Evolutionary conservation across 2,329 filamentous ascomycete genomes (phyloP), one percentile per base, ranked within the genome.

Genomic region (Monosporascus sp.): DNA sequence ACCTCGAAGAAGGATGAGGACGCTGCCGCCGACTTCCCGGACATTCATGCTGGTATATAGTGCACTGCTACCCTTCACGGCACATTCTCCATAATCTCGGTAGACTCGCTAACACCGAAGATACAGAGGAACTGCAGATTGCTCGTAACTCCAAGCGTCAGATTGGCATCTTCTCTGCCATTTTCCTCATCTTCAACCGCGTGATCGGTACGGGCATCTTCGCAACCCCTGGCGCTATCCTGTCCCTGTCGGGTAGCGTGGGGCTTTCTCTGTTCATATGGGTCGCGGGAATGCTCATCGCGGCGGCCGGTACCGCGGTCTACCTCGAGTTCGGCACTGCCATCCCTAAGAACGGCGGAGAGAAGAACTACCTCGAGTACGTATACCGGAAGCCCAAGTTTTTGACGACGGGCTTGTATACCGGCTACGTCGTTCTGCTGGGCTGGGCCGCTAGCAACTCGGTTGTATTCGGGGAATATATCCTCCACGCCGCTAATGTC

Each of bases 321-420:
- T 85, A 80, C 63, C 75, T 86, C 48, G 83, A 85, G 60, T 85
- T 84, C 58, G 83, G 82, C 24, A 73, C 82, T 4, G 81, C 80
- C 4, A 83, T 85, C 37, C 83, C 83, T 2, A 73, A 78, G 37
- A 83, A 80, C 15, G 83, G 83, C 15, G 83, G 83, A 20, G 82
- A 85, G 57, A 86, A 86, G 72, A 83, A 84, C 64, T 86, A 86
- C 62, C 78, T 86, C 15, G 83, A 86, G 61, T 74, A 79, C n/a
- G 79, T 82, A 17, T 85, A 84, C 67, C 74, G 75, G 2, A 76
- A 72, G 22, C 83, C 83, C 0, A 77, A 75, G 52, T 83, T 83
- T 64, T 66, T 86, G 1, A 77, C 81, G 1, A 83, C 81, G 0
- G 82, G 79, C 55, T 75, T 85, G 2, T 72, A 85, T 37, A 81